A percentile compares a stretch with the other conserved stretches of the same genome.
Evolutionary conservation across 1,284 basidiomycete species (phyloP).

Genomic region (Chalciporus sp.): DNA sequence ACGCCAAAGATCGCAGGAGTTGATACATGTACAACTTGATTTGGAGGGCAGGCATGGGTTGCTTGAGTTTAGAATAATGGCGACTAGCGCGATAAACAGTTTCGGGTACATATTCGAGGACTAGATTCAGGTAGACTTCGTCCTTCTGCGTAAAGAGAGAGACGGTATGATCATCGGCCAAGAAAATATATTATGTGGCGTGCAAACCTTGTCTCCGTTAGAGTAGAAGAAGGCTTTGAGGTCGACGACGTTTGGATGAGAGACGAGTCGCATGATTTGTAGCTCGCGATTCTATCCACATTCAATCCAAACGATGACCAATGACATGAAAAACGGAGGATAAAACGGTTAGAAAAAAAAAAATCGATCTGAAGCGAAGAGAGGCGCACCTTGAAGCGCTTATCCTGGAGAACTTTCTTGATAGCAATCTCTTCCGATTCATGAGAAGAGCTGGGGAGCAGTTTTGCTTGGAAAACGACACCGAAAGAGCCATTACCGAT

Average conservation of each 20-base stretch:
- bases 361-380: constrained; percentile 15
- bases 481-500: constrained; percentile 99
- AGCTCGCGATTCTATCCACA: constrained; percentile 90
- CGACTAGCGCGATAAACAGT: constrained; percentile 98
- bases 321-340: constrained; percentile 1
- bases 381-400: constrained; percentile 93
- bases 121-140: constrained; percentile 99
- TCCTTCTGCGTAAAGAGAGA: constrained; percentile 74
- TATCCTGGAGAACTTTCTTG: constrained; percentile 99
- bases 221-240: constrained; percentile 99
- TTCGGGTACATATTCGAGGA: constrained; percentile 99
- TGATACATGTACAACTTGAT: constrained; percentile 99
- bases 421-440: constrained; percentile 92
- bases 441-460: constrained; percentile 60
- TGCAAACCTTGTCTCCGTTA: constrained; percentile 93
- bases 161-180: constrained; percentile 6
- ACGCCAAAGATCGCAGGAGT: constrained; percentile 94
- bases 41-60: constrained; percentile 99
- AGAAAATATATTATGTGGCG: constrained; percentile 12
- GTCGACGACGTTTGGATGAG: constrained; percentile 98
- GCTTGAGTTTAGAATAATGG: constrained; percentile 99
- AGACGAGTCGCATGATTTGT: constrained; percentile 98
- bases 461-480: constrained; percentile 92
- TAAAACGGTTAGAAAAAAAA: constrained; percentile 11
- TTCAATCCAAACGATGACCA: constrained; percentile 5